Percentiles rank a stretch among this genome's conserved stretches.
These are phyloP conservation scores for Aspergillus carbonarius DNA, from an alignment of 2,329 filamentous ascomycete species.

Conservation along the genomic window DNA sequence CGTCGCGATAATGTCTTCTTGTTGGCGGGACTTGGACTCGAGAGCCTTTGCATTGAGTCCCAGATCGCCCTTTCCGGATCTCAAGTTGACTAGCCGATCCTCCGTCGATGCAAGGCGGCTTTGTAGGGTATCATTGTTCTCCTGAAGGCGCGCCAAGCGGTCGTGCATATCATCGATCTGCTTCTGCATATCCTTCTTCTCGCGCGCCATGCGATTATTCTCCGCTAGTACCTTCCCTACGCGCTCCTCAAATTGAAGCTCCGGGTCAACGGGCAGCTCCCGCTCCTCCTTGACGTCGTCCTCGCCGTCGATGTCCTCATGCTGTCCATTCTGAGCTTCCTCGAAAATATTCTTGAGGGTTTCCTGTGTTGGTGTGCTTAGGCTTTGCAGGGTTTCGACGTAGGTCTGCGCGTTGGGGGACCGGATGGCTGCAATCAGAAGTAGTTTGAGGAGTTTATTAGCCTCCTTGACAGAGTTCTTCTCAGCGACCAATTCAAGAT, in stretches of 20 bases:
- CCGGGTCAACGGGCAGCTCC: conserved; percentile 42
- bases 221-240: conserved; percentile 50
- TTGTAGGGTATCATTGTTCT: conserved; percentile 49
- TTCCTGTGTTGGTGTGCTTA: conserved; percentile 46
- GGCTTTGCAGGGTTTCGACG: conserved; percentile 48
- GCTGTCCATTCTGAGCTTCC: conserved; percentile 44
- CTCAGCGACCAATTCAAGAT: conserved; percentile 49
- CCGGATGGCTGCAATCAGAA: conserved; percentile 62
- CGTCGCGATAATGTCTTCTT: conserved; percentile 68
- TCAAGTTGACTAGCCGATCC: conserved; percentile 54
- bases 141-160: conserved; percentile 56
- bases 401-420: conserved; percentile 58
- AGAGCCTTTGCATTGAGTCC: conserved; percentile 47
- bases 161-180: conserved; percentile 57
- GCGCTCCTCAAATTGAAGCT: conserved; percentile 50
- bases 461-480: conserved; percentile 44
- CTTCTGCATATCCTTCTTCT: conserved; percentile 51
- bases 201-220: conserved; percentile 58
- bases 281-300: conserved; percentile 40
- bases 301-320: conserved; percentile 36
- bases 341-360: conserved; percentile 49
- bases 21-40: conserved; percentile 56
- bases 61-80: conserved; percentile 47
- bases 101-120: conserved; percentile 47
- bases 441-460: conserved; percentile 60